Conservation (phyloP, 2,329 filamentous ascomycete species). For the Sclerotinia borealis region DNA sequence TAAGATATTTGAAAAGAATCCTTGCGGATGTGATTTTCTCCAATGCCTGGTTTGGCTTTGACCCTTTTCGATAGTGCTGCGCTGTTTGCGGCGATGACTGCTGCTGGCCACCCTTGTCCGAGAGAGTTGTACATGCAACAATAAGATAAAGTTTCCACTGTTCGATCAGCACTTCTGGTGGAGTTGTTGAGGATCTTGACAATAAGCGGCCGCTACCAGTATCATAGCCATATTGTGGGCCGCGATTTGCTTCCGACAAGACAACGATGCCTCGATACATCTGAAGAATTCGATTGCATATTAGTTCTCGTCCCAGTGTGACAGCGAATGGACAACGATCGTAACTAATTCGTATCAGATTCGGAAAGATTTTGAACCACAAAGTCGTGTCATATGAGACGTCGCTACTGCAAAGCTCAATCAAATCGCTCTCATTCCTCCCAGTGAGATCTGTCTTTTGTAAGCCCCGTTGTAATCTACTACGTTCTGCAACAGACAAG, state of each 20-base stretch:
- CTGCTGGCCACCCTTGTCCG: slow-evolving; percentile 65
- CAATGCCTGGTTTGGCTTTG: slow-evolving; percentile 61
- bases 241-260: slow-evolving; percentile 67
- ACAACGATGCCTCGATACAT: slow-evolving; percentile 82
- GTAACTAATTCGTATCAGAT: slow-evolving; percentile 83
- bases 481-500: slow-evolving; percentile 85
- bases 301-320: slow-evolving; percentile 81
- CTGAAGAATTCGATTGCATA: slow-evolving; percentile 86
- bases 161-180: slow-evolving; percentile 83
- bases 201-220: slow-evolving; percentile 42
- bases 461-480: slow-evolving; percentile 83
- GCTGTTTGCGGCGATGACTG: slow-evolving; percentile 51
- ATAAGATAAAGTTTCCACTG: slow-evolving; percentile 98
- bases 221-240: slow-evolving; percentile 56
- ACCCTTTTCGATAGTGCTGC: slow-evolving; percentile 77
- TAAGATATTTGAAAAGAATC: slow-evolving; percentile 84
- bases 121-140: slow-evolving; percentile 92
- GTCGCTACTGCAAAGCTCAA: slow-evolving; percentile 93
- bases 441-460: slow-evolving; percentile 63
- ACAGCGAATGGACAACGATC: slow-evolving; percentile 89
- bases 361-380: slow-evolving; percentile 98
- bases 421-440: slow-evolving; percentile 68
- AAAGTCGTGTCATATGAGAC: slow-evolving; percentile 89
- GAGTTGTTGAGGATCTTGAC: slow-evolving; percentile 57
- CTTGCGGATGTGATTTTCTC: slow-evolving; percentile 83